phyloP scores from a whole-genome alignment of 108 stramenopile species.

The Mayamaea pseudoterrestris region DNA sequence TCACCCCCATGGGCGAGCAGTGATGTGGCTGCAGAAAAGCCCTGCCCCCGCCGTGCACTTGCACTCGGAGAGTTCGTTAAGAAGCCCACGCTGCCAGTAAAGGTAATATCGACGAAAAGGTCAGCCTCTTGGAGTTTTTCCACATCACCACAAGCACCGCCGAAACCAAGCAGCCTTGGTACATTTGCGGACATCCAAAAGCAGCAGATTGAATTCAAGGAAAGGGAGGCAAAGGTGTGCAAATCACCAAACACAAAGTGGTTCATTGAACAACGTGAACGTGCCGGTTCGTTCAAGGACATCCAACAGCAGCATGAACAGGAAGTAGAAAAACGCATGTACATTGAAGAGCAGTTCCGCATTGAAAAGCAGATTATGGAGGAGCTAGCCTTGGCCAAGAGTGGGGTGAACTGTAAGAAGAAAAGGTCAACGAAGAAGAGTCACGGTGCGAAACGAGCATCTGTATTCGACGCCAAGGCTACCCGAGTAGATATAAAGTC shows the following conservation, averaged over 20 bases:
- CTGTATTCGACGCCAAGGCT: too few species aligned
- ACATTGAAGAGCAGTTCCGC: slow-evolving; percentile 58
- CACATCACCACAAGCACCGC: background rate
- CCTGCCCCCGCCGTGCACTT: too few species aligned
- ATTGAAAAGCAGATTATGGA: slow-evolving; percentile 54
- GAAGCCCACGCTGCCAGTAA: background rate
- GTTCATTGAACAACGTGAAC: slow-evolving; percentile 61
- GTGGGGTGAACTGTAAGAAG: too few species aligned
- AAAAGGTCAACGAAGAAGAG: too few species aligned
- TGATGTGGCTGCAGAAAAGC: too few species aligned
- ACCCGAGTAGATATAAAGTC: too few species aligned
- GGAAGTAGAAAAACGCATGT: slow-evolving; percentile 27
- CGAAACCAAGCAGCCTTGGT: slow-evolving; percentile 3
- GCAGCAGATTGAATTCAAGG: slow-evolving; percentile 42
- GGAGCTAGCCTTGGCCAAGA: too few species aligned
- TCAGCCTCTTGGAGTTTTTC: background rate
- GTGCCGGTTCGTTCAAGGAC: slow-evolving; percentile 60
- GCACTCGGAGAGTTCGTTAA: too few species aligned
- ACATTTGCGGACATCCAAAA: slow-evolving; percentile 57
- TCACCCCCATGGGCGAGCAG: too few species aligned
- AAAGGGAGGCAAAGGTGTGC: slow-evolving; percentile 35
- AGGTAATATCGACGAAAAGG: background rate
- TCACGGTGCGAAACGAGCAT: too few species aligned
- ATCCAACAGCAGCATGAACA: slow-evolving; percentile 45
- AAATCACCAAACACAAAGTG: slow-evolving; percentile 34